Percentiles rank a stretch among this genome's conserved stretches.
Conservation (phyloP, 345 rosid genomes). For the Citrus australasica region DNA sequence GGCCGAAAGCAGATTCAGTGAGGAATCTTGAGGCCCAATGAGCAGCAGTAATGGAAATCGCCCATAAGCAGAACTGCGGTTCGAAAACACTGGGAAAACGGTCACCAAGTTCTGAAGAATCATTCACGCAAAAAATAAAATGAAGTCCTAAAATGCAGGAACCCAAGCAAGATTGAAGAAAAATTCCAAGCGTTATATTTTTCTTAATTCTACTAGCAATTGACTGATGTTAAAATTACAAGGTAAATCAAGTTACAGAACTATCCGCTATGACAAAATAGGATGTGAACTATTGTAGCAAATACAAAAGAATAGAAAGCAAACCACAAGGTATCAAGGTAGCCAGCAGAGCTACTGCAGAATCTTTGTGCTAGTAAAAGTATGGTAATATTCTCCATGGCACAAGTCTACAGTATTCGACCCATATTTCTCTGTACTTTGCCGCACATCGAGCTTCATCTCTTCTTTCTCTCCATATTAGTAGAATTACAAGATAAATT, state of each 20-base stretch:
- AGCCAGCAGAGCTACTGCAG: background rate
- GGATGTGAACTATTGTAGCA: background rate
- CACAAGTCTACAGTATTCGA: conserved; percentile 65
- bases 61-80: background rate
- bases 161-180: too few relatives aligned
- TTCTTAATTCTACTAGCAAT: background rate
- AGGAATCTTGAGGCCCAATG: background rate
- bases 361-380: conserved; percentile 40
- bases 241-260: conserved; percentile 1
- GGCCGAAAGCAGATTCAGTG: background rate
- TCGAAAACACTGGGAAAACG: background rate
- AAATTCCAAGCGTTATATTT: background rate
- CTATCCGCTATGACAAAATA: background rate
- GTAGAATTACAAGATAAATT: conserved; percentile 71
- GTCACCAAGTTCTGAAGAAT: background rate
- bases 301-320: background rate
- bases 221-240: background rate
- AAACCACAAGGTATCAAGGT: background rate
- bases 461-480: conserved; percentile 88
- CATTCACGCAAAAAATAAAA: background rate
- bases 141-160: too few relatives aligned
- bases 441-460: conserved; percentile 87
- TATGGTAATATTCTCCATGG: conserved; percentile 94
- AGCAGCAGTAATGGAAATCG: background rate
- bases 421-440: conserved; percentile 86